A percentile compares a stretch with the other conserved stretches of the same genome.
Evolutionary conservation across 352 stramenopile genomes (phyloP).

Genomic region (Pythium dissimile): DNA sequence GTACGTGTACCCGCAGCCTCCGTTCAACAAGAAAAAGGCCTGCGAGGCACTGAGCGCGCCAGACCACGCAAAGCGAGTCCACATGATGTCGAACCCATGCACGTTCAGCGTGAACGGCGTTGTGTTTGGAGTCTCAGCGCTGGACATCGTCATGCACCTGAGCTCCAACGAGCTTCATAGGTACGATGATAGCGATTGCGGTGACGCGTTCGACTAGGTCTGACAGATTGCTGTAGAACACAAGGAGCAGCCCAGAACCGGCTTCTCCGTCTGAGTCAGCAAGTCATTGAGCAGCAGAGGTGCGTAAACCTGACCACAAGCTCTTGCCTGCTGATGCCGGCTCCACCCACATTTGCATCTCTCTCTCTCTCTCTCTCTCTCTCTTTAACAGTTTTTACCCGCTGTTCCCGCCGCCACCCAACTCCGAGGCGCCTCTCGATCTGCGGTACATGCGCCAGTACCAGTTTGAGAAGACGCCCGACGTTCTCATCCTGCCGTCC

Average conservation of each 20-base stretch:
- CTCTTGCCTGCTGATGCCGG: no score
- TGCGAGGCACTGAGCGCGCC: conserved; percentile 59
- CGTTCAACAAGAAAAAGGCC: conserved; percentile 86
- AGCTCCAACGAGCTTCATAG: conserved; percentile 79
- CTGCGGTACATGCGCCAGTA: conserved; percentile 90
- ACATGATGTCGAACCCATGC: conserved; percentile 95
- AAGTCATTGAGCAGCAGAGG: conserved; percentile 81
- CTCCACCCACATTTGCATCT: no score
- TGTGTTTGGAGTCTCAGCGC: conserved; percentile 90
- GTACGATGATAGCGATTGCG: no score
- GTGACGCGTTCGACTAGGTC: no score
- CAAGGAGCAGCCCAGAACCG: conserved; percentile 44
- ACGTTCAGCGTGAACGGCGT: conserved; percentile 95
- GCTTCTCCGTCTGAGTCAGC: conserved; percentile 68
- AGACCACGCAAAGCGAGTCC: conserved; percentile 82
- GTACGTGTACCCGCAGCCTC: conserved; percentile 93
- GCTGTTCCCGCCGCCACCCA: conserved; percentile 68
- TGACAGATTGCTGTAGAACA: not conserved
- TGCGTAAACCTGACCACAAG: no score
- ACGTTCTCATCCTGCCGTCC: conserved; percentile 95
- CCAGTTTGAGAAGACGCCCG: conserved; percentile 89
- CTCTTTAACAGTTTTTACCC: conserved; percentile 65
- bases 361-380: not conserved
- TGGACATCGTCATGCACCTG: conserved; percentile 89
- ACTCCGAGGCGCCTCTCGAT: conserved; percentile 84